phyloP scores from a whole-genome alignment of 257 asterid genomes.

The Plantago elongata region DNA sequence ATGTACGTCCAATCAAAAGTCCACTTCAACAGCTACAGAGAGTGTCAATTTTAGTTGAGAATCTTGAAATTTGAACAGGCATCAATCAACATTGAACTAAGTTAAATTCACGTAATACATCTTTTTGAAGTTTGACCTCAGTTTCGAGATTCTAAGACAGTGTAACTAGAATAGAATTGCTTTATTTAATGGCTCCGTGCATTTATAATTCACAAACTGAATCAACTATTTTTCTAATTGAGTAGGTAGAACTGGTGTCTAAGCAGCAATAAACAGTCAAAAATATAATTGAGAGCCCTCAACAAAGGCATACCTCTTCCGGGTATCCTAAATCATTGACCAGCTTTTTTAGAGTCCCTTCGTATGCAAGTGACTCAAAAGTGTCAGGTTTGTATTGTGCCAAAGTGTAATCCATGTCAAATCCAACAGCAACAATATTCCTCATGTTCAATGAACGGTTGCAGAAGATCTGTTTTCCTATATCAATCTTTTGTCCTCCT shows the following conservation, averaged over 20 bases:
- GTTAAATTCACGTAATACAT: background rate
- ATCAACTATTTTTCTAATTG: background rate
- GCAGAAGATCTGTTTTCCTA: slow-evolving; percentile 83
- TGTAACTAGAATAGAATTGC: background rate
- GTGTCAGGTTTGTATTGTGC: slow-evolving; percentile 95
- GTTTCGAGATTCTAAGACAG: background rate
- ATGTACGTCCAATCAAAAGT: slow-evolving; percentile 90
- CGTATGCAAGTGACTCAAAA: slow-evolving; percentile 86
- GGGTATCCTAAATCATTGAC: slow-evolving; percentile 91
- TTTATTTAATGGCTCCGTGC: slow-evolving; percentile 5
- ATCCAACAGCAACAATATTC: slow-evolving; percentile 88
- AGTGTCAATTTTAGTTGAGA: slow-evolving; percentile 19
- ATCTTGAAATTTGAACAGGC: background rate
- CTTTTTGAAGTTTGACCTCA: background rate
- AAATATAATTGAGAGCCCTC: background rate
- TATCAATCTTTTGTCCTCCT: slow-evolving; percentile 60
- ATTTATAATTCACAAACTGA: slow-evolving; percentile 7
- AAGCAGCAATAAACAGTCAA: background rate
- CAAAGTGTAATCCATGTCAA: slow-evolving; percentile 96
- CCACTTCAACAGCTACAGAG: slow-evolving; percentile 71
- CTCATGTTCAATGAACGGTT: slow-evolving; percentile 91
- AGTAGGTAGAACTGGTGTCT: background rate
- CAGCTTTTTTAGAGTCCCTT: slow-evolving; percentile 84
- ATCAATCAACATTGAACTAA: background rate
- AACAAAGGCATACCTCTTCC: slow-evolving; percentile 47